Evolutionary conservation across 192 early-diverging fungal genomes (phyloP), one percentile per base, ranked within the genome.

Genomic region (Backusella parvicylindrica): DNA sequence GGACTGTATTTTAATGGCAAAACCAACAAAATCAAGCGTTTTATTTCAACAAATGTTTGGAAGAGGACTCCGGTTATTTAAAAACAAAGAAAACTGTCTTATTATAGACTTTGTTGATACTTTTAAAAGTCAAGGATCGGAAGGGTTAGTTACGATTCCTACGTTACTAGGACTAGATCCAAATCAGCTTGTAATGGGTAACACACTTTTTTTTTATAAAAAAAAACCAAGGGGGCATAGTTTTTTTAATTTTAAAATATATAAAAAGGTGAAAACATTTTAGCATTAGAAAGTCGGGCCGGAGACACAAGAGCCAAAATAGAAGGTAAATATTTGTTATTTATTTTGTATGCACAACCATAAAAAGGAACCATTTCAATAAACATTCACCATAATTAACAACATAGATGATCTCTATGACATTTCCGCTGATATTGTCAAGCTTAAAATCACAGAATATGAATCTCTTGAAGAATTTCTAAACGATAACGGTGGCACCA

Each of bases 1-100:
- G 33, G 97, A 99, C 72, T 95, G 92, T 66, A 85, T 99, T 21
- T 75, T 99, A 9, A 88, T 97, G 85, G 93, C 92, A 1, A 79
- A 95, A 3, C 97, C 96, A 0, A 99, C 97, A 9, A 83, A 86
- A 33, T 95, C 94, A 40, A 80, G 86, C n/a, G 90, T 90, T 30
- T 85, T 99, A 69, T 91, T 97, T 84, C 93, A 94, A 72, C 97
- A 99, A 84, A 99, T 99, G 97, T 77, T 99, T 38, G 97, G 97
- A 13, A 90, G 97, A 32, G 97, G 97, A 1, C 86, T 99, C 89
- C 86, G 96, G 2, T 63, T 87, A 13, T 73, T 76, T 64, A 71
- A 78, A 13, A 85, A 76, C 1, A 98, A 98, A 78, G 70, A 79
- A 2, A 86, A 94, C 71, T 97, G 97, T 71, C 78, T 95, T 28